These are phyloP conservation scores for Tuber calosporum DNA, from an alignment of 495 filamentous ascomycete genomes.

Conservation along the genomic window DNA sequence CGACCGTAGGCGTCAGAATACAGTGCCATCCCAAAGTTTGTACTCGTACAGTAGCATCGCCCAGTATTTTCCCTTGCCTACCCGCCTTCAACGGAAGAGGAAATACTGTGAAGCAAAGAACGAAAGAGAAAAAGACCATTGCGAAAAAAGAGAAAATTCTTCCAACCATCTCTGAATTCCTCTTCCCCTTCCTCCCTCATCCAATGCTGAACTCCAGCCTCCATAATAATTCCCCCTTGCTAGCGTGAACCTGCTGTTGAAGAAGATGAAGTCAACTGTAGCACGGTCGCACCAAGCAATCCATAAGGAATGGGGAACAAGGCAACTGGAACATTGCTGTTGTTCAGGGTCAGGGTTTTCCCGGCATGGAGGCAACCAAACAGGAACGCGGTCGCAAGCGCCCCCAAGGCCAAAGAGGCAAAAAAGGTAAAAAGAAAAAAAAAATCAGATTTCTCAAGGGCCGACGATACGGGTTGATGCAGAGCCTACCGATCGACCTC, in stretches of 20 bases:
- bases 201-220: background rate
- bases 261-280: background rate
- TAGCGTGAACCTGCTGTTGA: background rate
- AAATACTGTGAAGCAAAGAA: too few relatives aligned
- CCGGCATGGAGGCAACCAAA: background rate
- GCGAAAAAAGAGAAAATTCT: background rate
- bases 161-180: background rate
- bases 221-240: background rate
- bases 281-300: background rate
- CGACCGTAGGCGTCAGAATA: slow-evolving; percentile 4
- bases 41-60: too few relatives aligned
- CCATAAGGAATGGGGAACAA: background rate
- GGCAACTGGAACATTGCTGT: background rate
- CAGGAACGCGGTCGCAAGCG: background rate
- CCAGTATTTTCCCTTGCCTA: background rate
- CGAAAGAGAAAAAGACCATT: background rate
- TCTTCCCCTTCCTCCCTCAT: background rate
- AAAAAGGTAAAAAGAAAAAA: background rate
- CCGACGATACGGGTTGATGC: slow-evolving; percentile 26
- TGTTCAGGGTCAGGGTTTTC: background rate
- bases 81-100: background rate
- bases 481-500: slow-evolving; percentile 26
- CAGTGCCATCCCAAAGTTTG: background rate
- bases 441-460: background rate
- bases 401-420: background rate